phyloP scores from a whole-genome alignment of 2,329 filamentous ascomycete genomes.

The Fusarium bactridioides region DNA sequence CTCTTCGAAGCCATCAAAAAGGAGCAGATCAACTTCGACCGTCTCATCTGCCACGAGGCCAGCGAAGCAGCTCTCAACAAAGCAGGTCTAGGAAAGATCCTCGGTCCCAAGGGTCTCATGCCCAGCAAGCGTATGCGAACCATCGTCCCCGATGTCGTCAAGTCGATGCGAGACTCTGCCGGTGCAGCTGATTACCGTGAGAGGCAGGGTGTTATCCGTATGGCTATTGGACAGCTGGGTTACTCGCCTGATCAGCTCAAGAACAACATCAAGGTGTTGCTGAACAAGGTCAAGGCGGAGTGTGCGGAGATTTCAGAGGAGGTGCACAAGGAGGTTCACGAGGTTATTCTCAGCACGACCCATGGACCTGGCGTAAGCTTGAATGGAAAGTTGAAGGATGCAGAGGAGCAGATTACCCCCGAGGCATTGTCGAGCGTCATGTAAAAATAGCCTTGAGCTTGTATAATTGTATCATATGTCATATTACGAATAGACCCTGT shows the following conservation, averaged over 20 bases:
- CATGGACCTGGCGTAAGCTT: slow-evolving; percentile 86
- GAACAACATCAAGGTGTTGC: slow-evolving; percentile 81
- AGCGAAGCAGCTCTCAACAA: slow-evolving; percentile 82
- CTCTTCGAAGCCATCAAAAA: slow-evolving; percentile 80
- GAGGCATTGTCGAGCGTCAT: slow-evolving; percentile 62
- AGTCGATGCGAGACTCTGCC: slow-evolving; percentile 81
- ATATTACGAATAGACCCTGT: slow-evolving; percentile 39
- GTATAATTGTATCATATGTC: slow-evolving; percentile 52
- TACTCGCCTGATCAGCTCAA: slow-evolving; percentile 89
- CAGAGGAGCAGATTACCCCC: slow-evolving; percentile 63
- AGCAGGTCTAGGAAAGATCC: slow-evolving; percentile 78
- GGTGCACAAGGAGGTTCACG: slow-evolving; percentile 57
- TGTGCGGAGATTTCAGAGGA: slow-evolving; percentile 72
- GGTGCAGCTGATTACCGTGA: slow-evolving; percentile 90
- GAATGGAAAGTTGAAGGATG: slow-evolving; percentile 77
- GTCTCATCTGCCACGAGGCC: slow-evolving; percentile 84
- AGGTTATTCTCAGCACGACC: slow-evolving; percentile 85
- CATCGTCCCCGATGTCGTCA: slow-evolving; percentile 80
- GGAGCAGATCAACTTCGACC: slow-evolving; percentile 86
- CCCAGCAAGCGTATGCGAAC: slow-evolving; percentile 88
- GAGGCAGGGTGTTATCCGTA: slow-evolving; percentile 80
- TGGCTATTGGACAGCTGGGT: slow-evolving; percentile 90
- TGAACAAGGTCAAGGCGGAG: slow-evolving; percentile 81
- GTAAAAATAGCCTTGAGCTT: slow-evolving; percentile 50
- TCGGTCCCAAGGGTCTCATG: slow-evolving; percentile 93